phyloP scores from a whole-genome alignment of 2,329 filamentous ascomycete species.

The Didymella sp. region DNA sequence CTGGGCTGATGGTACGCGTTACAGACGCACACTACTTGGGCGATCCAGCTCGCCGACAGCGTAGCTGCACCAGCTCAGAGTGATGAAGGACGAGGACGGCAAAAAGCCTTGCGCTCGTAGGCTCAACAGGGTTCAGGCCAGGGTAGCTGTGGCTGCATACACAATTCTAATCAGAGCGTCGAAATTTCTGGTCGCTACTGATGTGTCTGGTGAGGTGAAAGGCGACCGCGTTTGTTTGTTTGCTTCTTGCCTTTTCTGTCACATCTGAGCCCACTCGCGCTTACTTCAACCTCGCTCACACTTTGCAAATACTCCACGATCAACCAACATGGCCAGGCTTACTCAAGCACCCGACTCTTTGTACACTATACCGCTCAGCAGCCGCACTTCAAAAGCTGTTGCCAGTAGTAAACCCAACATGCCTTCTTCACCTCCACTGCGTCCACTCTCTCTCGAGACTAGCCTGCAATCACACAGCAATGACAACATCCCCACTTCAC shows the following conservation, averaged over 20 bases:
- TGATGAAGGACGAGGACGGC: background rate
- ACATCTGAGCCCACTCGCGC: background rate
- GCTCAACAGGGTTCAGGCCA: background rate
- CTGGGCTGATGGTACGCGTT: background rate
- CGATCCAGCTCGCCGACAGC: background rate
- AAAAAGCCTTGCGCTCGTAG: background rate
- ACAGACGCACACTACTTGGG: background rate
- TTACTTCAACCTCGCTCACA: background rate
- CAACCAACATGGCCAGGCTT: conserved; percentile 13
- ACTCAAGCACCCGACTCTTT: conserved; percentile 1
- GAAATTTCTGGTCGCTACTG: background rate
- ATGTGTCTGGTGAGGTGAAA: conserved; percentile 2
- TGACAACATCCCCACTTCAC: background rate
- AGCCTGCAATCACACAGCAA: conserved; percentile 6
- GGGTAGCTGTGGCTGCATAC: background rate
- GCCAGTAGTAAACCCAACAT: background rate
- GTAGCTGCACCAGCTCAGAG: background rate
- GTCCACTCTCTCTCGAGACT: background rate
- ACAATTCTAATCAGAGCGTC: background rate
- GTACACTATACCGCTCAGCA: background rate
- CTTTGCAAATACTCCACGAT: background rate
- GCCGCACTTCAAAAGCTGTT: background rate
- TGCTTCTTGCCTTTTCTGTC: conserved; percentile 1
- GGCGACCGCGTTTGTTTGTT: conserved; percentile 12
- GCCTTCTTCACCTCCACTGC: conserved; percentile 9